Base-by-base conservation (phyloP, 2,329 filamentous ascomycete species). In the Calonectria honghensis region DNA sequence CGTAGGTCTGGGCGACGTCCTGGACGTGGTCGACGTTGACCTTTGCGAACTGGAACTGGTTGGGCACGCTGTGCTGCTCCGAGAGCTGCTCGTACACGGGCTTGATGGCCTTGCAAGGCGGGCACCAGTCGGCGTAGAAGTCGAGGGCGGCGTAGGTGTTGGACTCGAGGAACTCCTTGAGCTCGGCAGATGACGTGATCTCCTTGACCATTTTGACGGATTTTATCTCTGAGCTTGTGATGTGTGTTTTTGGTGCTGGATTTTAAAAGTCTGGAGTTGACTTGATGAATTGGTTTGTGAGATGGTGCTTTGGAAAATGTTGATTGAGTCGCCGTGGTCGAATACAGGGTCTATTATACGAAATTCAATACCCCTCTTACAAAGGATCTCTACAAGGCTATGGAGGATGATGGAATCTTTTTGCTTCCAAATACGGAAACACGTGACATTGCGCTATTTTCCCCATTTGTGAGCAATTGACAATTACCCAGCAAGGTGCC, bases 11-110 rank as follows among this genome's bases (percentile, higher is more conserved):
- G 31, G 95, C 93, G 63, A 97, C 90, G 1, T 95, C 93, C 79
- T 92, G 88, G 52, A 96, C 89, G 77, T 95, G 90, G 86, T 98
- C 96, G 80, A 98, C 95, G 86, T 98, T 96, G 84, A 98, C 89
- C 91, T 98, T 97, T 89, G 92, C 93, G 88, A 98, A 98, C 85
- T 91, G 90, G 78, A 94, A 85, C 75, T 90, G 83, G 86, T 91
- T 91, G 63, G 79, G 77, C 37, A 80, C 71, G 73, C 74, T 75
- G 79, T 83, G 79, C 74, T 80, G 78, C 27, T 74, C 68, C 67
- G 83, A 80, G 18, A 84, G 80, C 10, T 50, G 76, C 68, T 84
- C 81, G 77, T 85, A 90, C 63, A 88, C 72, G 41, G 88, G 88
- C 3, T 85, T 85, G 75, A 90, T 89, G 70, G 83, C 81, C 67